Evolutionary conservation across 2,329 filamentous ascomycete species (phyloP).

Genomic region (Colletotrichum horii): DNA sequence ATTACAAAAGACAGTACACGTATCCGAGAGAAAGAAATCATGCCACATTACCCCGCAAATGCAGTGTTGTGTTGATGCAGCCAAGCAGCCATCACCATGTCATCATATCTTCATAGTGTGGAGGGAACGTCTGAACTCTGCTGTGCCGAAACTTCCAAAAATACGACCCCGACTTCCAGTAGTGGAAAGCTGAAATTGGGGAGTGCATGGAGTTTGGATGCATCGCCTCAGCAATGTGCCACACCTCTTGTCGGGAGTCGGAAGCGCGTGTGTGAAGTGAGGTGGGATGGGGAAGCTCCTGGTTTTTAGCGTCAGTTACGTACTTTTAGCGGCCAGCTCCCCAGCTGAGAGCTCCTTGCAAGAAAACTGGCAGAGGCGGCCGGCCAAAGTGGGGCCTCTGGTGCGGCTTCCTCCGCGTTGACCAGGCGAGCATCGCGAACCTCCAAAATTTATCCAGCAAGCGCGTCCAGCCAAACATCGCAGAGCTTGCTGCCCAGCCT

Average conservation of each 20-base stretch:
- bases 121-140: background rate
- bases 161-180: background rate
- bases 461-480: conserved; percentile 15
- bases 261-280: background rate
- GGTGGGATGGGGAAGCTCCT: background rate
- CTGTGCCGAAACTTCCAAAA: background rate
- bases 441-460: conserved; percentile 24
- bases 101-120: background rate
- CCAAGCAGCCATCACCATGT: conserved; percentile 2
- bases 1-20: background rate
- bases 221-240: background rate
- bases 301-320: background rate
- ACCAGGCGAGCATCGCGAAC: conserved; percentile 21
- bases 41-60: background rate
- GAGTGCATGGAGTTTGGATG: background rate
- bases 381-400: background rate
- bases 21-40: background rate
- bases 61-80: background rate
- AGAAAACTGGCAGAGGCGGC: background rate
- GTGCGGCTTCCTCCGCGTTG: conserved; percentile 17
- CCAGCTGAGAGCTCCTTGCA: background rate
- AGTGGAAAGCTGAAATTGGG: background rate
- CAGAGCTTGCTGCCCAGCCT: background rate
- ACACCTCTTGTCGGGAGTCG: background rate
- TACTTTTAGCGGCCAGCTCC: background rate